Conservation (phyloP, 169 alveolate species). For the Plasmodium vinckei region DNA sequence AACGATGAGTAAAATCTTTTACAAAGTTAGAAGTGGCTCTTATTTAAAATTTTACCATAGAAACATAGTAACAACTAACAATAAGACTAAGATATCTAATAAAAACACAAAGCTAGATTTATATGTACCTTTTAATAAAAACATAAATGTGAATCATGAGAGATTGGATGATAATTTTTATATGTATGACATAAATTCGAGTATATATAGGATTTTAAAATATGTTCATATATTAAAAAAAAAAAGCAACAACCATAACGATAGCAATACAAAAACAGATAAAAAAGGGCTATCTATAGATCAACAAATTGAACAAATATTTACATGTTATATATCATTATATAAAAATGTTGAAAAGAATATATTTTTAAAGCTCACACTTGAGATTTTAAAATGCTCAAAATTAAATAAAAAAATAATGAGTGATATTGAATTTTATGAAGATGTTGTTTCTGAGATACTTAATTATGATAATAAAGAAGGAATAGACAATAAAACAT, state of each 20-base stretch:
- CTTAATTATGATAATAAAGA: conserved; percentile 22
- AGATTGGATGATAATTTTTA: conserved; percentile 37
- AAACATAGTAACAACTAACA: conserved; percentile 7
- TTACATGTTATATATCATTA: conserved; percentile 50
- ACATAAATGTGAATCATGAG: conserved; percentile 54
- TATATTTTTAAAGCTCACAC: conserved; percentile 58
- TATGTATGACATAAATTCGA: conserved; percentile 33
- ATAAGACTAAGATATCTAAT: conserved; percentile 17
- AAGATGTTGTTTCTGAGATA: conserved; percentile 43
- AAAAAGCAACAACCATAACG: not conserved
- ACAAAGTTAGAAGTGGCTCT: conserved; percentile 5
- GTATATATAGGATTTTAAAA: conserved; percentile 47
- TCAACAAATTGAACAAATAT: conserved; percentile 55
- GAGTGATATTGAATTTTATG: conserved; percentile 32
- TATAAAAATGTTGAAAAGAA: conserved; percentile 35
- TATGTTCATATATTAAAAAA: conserved; percentile 60
- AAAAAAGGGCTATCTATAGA: not conserved
- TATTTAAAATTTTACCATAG: not conserved
- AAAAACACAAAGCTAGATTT: conserved; percentile 34
- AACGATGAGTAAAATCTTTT: conserved; percentile 25
- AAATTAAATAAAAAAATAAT: conserved; percentile 21
- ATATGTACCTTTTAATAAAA: conserved; percentile 53
- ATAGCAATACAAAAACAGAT: not conserved
- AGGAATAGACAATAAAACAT: conserved; percentile 14
- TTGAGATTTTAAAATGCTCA: conserved; percentile 30